phyloP scores from a whole-genome alignment of 2,329 filamentous ascomycete genomes.

The Calonectria pauciramosa region DNA sequence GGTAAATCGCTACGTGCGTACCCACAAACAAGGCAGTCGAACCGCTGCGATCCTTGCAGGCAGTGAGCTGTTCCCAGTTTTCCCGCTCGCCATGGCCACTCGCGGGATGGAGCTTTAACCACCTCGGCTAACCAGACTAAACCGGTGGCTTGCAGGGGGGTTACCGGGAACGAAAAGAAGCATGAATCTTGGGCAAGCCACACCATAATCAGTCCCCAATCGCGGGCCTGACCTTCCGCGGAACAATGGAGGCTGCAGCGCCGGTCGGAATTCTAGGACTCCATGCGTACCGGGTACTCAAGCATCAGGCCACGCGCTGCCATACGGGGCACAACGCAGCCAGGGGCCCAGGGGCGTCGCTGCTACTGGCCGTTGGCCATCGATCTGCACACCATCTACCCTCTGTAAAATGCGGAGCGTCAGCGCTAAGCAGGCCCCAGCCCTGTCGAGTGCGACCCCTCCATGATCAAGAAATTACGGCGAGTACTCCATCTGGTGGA shows the following conservation, averaged over 20 bases:
- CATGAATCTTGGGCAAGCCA: constrained; percentile 4
- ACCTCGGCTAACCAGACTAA: not conserved
- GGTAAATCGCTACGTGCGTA: not conserved
- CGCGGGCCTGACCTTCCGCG: not conserved
- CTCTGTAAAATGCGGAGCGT: not conserved
- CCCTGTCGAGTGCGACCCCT: not conserved
- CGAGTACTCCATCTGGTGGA: not conserved
- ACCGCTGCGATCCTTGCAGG: not conserved
- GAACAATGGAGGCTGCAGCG: not conserved
- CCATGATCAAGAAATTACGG: constrained; percentile 2
- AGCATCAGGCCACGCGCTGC: too few relatives aligned
- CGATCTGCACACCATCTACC: not conserved
- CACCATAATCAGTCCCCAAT: constrained; percentile 3
- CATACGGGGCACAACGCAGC: not conserved
- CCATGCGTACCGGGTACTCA: not conserved
- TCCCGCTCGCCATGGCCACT: not conserved
- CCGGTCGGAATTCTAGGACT: not conserved
- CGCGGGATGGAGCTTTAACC: not conserved
- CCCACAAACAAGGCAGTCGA: not conserved
- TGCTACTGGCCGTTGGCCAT: not conserved
- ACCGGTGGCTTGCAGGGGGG: not conserved
- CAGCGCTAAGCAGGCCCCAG: not conserved
- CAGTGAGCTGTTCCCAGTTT: not conserved
- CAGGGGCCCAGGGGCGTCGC: not conserved
- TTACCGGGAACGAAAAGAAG: not conserved